These are phyloP conservation scores for Ceratobasidium sp. DNA, from an alignment of 1,284 basidiomycete genomes.

Conservation along the genomic window DNA sequence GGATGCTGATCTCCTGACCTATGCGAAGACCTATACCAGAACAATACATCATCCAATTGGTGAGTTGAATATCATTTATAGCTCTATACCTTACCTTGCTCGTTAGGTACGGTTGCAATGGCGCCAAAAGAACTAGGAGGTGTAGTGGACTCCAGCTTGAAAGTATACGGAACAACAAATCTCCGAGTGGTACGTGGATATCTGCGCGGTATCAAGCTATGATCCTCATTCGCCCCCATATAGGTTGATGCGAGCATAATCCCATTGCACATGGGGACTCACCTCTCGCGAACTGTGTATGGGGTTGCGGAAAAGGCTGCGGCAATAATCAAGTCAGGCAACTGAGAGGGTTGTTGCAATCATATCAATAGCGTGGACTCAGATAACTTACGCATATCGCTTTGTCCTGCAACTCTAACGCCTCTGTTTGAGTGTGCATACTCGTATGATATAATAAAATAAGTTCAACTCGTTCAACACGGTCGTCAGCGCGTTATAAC, in stretches of 20 bases:
- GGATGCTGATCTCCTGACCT: constrained; percentile 28
- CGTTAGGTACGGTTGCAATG: constrained; percentile 50
- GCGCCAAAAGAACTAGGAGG: constrained; percentile 52
- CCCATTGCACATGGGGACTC: constrained; percentile 53
- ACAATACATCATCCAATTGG: constrained; percentile 50
- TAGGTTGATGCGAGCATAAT: constrained; percentile 48
- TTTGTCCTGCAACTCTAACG: too few species aligned
- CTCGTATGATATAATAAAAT: too few species aligned
- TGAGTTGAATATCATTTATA: neutral
- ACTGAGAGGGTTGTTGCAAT: too few species aligned
- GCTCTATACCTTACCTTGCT: neutral
- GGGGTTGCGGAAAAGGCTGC: constrained; percentile 53
- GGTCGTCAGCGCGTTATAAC: too few species aligned
- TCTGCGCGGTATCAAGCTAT: too few species aligned
- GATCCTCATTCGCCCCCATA: neutral
- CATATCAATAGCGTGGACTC: too few species aligned
- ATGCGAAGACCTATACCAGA: constrained; percentile 11
- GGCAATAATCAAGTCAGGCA: constrained; percentile 44
- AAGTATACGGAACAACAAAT: constrained; percentile 54
- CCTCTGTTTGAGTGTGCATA: too few species aligned
- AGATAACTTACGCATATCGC: too few species aligned
- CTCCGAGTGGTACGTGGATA: constrained; percentile 44
- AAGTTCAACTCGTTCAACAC: too few species aligned
- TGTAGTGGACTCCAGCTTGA: constrained; percentile 52
- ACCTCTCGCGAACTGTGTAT: constrained; percentile 54